Percentiles rank a stretch among this genome's conserved stretches.
Evolutionary conservation across 164 flowering plant species (phyloP).

Genomic region (Stephania yunnanensis): DNA sequence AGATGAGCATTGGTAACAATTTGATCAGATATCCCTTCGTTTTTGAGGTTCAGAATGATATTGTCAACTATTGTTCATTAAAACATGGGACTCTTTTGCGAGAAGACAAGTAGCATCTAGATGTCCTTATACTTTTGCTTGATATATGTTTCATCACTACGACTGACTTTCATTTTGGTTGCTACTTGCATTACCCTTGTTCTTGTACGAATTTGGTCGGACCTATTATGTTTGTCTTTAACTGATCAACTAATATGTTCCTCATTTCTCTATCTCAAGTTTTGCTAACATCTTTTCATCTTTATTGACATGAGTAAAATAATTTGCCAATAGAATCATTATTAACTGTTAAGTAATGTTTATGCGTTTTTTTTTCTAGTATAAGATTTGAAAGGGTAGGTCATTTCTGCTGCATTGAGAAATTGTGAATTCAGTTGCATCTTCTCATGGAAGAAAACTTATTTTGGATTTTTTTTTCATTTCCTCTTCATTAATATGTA

Average conservation of each 20-base stretch:
- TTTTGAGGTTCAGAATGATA: neutral
- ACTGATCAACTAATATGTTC: neutral
- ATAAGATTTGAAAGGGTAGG: neutral
- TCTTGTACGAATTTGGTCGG: neutral
- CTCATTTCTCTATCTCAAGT: neutral
- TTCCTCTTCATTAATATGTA: slow-evolving; percentile 10
- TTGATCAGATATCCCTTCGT: neutral
- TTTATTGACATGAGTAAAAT: too few species aligned
- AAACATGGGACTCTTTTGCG: too few species aligned
- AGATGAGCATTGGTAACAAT: neutral
- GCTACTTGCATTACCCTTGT: neutral
- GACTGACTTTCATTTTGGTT: neutral
- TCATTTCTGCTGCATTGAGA: neutral
- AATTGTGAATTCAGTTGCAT: neutral
- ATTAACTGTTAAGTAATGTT: neutral
- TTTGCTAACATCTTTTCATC: neutral
- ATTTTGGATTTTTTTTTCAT: neutral
- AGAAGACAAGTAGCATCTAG: too few species aligned
- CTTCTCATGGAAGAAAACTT: neutral
- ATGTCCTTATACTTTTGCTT: too few species aligned
- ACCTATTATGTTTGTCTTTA: neutral
- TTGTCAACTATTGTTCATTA: neutral
- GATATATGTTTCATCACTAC: too few species aligned
- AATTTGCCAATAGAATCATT: too few species aligned
- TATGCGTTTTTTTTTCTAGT: neutral